A percentile compares a stretch with the other conserved stretches of the same genome.
phyloP scores from a whole-genome alignment of 345 rosid species.

The Abelmoschus esculentus region DNA sequence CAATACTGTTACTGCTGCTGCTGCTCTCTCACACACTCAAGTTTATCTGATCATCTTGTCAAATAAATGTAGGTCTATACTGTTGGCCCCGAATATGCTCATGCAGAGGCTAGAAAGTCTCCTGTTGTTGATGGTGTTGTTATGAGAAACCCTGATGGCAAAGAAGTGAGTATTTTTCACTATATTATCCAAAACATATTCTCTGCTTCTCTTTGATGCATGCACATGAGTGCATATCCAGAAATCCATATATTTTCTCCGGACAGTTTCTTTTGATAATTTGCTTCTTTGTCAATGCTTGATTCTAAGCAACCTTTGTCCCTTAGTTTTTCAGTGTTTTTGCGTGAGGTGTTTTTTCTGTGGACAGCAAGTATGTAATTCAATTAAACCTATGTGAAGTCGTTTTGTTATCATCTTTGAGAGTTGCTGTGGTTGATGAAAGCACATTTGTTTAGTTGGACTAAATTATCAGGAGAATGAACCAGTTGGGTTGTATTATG shows the following conservation, averaged over 20 bases:
- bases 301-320: neutral
- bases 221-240: slow-evolving; percentile 49
- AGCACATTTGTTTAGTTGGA: neutral
- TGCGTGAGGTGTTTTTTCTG: neutral
- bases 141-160: slow-evolving; percentile 95
- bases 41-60: slow-evolving; percentile 13
- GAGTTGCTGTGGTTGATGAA: neutral
- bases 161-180: slow-evolving; percentile 59
- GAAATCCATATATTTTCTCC: slow-evolving; percentile 83
- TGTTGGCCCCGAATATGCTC: slow-evolving; percentile 98
- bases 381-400: neutral
- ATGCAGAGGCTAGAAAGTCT: slow-evolving; percentile 99
- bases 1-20: neutral
- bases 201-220: slow-evolving; percentile 7
- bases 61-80: slow-evolving; percentile 74
- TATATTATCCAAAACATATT: neutral
- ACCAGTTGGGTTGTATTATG: neutral
- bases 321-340: neutral
- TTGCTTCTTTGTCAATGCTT: neutral
- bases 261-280: slow-evolving; percentile 10
- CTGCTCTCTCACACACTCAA: neutral
- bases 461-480: neutral
- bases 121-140: slow-evolving; percentile 99
- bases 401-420: neutral
- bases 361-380: neutral